Base-by-base conservation (phyloP, 129 eudicot genomes). In the Oenanthe sinensis region DNA sequence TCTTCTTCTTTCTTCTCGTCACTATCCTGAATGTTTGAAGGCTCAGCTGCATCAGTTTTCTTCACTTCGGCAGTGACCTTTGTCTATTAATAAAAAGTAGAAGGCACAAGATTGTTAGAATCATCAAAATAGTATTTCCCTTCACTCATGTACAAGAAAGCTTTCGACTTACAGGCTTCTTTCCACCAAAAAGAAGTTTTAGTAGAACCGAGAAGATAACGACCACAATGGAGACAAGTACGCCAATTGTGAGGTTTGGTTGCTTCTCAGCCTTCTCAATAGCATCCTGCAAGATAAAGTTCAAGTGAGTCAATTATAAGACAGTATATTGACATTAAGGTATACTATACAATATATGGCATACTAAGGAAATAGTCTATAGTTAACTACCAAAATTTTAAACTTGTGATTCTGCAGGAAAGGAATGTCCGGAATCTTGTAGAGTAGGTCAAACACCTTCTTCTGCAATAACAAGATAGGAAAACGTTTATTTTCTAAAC, bases 241-340 rank as follows among this genome's bases (percentile, higher is more conserved):
- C 80, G 13, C 97, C 98, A 55, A 91, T 75, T 39, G 89, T 88
- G 79, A 91, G 79, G 74, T 82, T 87, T 28, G 98, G 88, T 76
- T 93, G 95, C 42, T 80, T 80, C 87, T 93, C 98, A 13, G 95
- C 97, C 85, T 87, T 90, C 79, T 89, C 98, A 84, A 93, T 84
- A 33, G 91, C 79, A 75, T 85, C 98, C 98, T 93, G 87, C 78
- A 74, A 36, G 36, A 78, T 26, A 78, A 22, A 22, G 52, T 72
- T 43, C 16, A 45, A 60, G 6, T 77, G 37, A 74, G 39, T 49
- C 58, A 48, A 22, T n/a, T 48, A 55, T 77, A 45, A 50, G n/a
- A 20, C 4, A 48, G n/a, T 5, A 70, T 46, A 39, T 13, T 30
- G 37, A 36, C 39, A 44, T 75, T 49, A 62, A 75, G 62, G 0